Evolutionary conservation across 345 rosid genomes (phyloP).

Genomic region (Aquilaria sinensis): DNA sequence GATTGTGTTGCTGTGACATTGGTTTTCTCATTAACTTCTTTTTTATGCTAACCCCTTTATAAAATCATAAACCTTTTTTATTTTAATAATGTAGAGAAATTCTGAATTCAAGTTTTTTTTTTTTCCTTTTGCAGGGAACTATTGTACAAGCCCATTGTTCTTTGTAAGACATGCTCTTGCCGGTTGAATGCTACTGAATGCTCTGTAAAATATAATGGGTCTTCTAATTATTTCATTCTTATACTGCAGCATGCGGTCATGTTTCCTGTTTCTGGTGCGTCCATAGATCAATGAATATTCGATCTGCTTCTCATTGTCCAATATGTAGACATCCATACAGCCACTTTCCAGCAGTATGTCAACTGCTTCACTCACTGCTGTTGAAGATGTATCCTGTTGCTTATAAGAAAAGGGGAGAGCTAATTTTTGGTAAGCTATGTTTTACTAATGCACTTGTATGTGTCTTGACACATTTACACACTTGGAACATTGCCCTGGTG

Average conservation of each 20-base stretch:
- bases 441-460: neutral
- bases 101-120: neutral
- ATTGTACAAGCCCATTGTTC: constrained; percentile 75
- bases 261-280: constrained; percentile 95
- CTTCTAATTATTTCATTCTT: neutral
- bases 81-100: neutral
- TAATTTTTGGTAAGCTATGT: constrained; percentile 40
- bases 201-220: neutral
- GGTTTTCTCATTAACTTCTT: neutral
- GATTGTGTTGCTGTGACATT: neutral
- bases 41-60: constrained; percentile 1
- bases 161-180: constrained; percentile 38
- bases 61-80: neutral
- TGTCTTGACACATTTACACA: neutral
- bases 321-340: constrained; percentile 55
- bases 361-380: constrained; percentile 56
- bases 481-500: neutral
- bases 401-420: constrained; percentile 46
- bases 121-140: constrained; percentile 60
- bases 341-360: constrained; percentile 65
- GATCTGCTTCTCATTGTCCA: constrained; percentile 49
- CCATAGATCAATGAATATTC: constrained; percentile 44
- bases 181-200: neutral
- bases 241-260: constrained; percentile 74
- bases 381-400: constrained; percentile 58